phyloP scores from a whole-genome alignment of 768 basidiomycete species.

The Lactarius pseudohatsudake region DNA sequence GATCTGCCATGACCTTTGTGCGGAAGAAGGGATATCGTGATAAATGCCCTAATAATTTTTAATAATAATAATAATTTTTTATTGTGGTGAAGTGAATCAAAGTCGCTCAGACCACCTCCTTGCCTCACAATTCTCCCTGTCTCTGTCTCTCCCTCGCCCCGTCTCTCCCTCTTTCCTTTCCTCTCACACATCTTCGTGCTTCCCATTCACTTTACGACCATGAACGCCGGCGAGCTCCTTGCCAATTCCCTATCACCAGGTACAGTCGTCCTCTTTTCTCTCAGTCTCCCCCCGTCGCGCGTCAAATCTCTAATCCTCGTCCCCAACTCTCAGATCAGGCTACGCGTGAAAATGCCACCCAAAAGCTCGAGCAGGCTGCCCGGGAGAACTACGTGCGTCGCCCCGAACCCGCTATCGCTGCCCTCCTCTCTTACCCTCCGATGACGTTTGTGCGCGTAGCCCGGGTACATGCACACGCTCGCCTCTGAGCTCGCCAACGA shows the following conservation, averaged over 20 bases:
- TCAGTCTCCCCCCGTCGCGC: conserved; percentile 24
- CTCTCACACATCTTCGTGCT: conserved; percentile 8
- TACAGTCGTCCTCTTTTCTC: conserved; percentile 42
- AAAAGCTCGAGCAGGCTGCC: conserved; percentile 83
- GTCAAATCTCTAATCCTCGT: conserved; percentile 32
- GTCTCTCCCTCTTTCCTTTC: conserved; percentile 9
- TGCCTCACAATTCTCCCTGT: neutral
- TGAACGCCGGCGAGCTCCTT: conserved; percentile 91
- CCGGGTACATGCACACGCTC: conserved; percentile 91
- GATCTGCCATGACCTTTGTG: conserved; percentile 52
- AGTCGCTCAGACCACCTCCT: neutral
- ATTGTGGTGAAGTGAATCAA: neutral
- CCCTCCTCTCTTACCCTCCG: conserved; percentile 26
- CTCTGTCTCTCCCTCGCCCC: neutral
- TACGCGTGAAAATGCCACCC: conserved; percentile 90
- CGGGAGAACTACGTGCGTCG: conserved; percentile 84
- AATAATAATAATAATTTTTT: neutral
- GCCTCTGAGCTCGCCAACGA: conserved; percentile 83
- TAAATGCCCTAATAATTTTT: neutral
- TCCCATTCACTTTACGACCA: conserved; percentile 42
- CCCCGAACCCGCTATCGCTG: conserved; percentile 23
- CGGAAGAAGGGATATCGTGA: neutral
- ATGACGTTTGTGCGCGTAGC: conserved; percentile 48
- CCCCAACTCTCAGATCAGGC: conserved; percentile 59
- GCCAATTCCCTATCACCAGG: conserved; percentile 90